Base-by-base conservation (phyloP, 176 grass and related monocot genomes). In the Aegilops umbellulata region DNA sequence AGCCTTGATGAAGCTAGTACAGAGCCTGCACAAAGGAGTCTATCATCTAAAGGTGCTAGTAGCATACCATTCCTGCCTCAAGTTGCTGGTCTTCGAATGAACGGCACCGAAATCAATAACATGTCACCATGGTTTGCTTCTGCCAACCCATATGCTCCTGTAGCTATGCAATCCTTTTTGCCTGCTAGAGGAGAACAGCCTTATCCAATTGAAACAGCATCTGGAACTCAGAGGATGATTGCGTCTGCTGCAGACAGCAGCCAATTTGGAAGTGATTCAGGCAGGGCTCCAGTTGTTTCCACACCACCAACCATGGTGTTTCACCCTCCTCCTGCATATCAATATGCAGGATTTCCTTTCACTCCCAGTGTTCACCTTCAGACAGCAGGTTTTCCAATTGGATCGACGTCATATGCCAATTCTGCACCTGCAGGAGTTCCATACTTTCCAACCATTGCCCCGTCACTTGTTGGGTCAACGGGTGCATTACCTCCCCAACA, bases 341-440 rank as follows among this genome's bases (percentile, higher is more conserved):
- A 85, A 7, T 99, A 99, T 86, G 66, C 88, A 44, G 82, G 88
- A 10, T 96, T 93, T 38, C 85, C 88, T n/a, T 96, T 95, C 38
- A 29, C 86, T 58, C 76, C 90, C 22, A 78, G 49, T 84, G 88
- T 92, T 35, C 88, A 91, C 46, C 85, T 95, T 74, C 62, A 78
- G 34, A 60, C 90, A 13, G 61, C 89, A 0, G 84, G 88, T 8
- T 96, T 98, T 81, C 91, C 96, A 74, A 81, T 88, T 8, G 93
- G 96, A 27, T 73, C 86, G 3, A 87, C 87, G 55, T 7, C 96
- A 11, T 98, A 82, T 86, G 69, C 65, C 11, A 93, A 88, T 84
- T 38, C 96, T 39, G 88, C 90, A 35, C 86, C 91, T 75, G 74
- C 42, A 31, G 85, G 90, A 81, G 67, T 76, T 73, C 58, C 90